A percentile compares a stretch with the other conserved stretches of the same genome.
These are phyloP conservation scores for Monosporascus sp. DNA, from an alignment of 2,329 filamentous ascomycete species.

Conservation along the genomic window DNA sequence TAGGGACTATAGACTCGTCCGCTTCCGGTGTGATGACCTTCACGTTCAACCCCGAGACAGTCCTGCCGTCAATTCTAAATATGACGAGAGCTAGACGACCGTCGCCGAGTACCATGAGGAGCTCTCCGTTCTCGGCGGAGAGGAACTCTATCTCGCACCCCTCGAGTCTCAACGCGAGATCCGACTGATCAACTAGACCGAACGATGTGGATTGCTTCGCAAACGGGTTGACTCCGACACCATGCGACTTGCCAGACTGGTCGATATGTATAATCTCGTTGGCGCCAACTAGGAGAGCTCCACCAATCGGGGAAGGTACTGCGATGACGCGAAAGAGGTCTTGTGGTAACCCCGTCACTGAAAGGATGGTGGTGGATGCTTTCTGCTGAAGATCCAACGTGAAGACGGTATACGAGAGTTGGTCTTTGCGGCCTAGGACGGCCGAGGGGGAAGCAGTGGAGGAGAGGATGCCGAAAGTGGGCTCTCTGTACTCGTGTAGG, in stretches of 20 bases:
- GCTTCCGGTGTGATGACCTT: constrained; percentile 56
- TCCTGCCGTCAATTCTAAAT: constrained; percentile 85
- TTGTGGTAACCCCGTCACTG: constrained; percentile 77
- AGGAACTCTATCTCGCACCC: constrained; percentile 73
- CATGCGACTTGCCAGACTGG: constrained; percentile 89
- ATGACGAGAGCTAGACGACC: constrained; percentile 70
- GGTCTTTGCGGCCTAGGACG: constrained; percentile 77
- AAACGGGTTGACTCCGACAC: constrained; percentile 88
- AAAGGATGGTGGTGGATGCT: constrained; percentile 87
- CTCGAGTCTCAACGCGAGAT: constrained; percentile 75
- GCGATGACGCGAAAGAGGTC: constrained; percentile 81
- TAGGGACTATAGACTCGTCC: constrained; percentile 58
- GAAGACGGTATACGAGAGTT: constrained; percentile 87
- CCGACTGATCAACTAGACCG: constrained; percentile 78
- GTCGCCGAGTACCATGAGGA: constrained; percentile 74
- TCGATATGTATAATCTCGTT: constrained; percentile 96
- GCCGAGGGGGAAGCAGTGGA: constrained; percentile 68
- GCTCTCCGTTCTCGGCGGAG: constrained; percentile 70
- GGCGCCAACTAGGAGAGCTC: constrained; percentile 76
- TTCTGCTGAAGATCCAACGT: constrained; percentile 90
- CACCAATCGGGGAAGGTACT: constrained; percentile 80
- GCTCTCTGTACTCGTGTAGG: constrained; percentile 93
- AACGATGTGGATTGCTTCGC: constrained; percentile 79
- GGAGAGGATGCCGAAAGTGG: constrained; percentile 91
- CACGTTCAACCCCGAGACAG: constrained; percentile 80